These are phyloP conservation scores for Metarhizium brunneum DNA, from an alignment of 2,329 filamentous ascomycete species.

Conservation along the genomic window DNA sequence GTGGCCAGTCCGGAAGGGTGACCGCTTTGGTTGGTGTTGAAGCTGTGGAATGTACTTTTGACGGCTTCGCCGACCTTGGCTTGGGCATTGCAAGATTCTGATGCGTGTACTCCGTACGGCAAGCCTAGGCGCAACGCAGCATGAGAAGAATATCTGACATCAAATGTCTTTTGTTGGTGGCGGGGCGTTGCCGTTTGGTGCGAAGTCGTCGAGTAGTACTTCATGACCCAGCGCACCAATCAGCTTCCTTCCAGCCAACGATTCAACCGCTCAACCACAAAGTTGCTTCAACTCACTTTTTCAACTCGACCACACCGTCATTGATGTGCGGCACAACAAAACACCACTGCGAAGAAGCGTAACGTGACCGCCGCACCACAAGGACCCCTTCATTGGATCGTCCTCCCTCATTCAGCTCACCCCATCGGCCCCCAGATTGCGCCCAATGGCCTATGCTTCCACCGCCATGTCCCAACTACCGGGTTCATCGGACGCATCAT, in stretches of 20 bases:
- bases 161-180: not conserved
- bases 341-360: not conserved
- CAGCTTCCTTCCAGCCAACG: not conserved
- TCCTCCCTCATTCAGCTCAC: not conserved
- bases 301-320: not conserved
- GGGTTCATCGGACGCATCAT: constrained; percentile 8
- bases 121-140: not conserved
- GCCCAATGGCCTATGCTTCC: not conserved
- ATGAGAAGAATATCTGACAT: not conserved
- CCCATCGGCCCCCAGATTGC: not conserved
- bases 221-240: not conserved
- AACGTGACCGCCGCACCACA: not conserved
- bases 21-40: constrained; percentile 6
- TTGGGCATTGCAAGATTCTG: constrained; percentile 21
- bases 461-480: constrained; percentile 1
- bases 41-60: constrained; percentile 10
- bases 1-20: constrained; percentile 54
- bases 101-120: not conserved
- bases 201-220: not conserved
- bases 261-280: not conserved
- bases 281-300: not conserved
- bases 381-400: constrained; percentile 1
- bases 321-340: not conserved
- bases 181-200: not conserved
- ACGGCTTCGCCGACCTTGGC: constrained; percentile 18